Evolutionary conservation across 75 land plant genomes (phyloP), one percentile per base, ranked within the genome.

Genomic region (Ceratopteris richardii): DNA sequence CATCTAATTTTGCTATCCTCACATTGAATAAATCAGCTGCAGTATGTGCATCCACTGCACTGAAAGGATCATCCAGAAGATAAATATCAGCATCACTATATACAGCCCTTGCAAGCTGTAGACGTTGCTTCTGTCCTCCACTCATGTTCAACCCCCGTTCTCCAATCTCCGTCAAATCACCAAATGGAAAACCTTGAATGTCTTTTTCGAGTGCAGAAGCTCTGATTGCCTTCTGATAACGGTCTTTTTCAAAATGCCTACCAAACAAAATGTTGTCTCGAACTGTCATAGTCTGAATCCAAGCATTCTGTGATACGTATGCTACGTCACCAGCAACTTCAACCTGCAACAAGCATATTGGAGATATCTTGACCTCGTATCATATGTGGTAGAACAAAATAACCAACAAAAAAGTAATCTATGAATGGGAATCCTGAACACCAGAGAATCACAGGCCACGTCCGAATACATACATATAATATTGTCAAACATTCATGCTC

Each of bases 31-130:
- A 73, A 44, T 25, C 24, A 53, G 90, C 72, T 56, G 76, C 85
- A 12, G 95, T 89, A 36, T 85, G 95, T 14, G 95, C 89, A 82
- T 88, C 93, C 0, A 88, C 85, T 29, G 93, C 93, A 67, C 93
- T 88, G 61, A 88, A 88, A n/a, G 86, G 86, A 30, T 88, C 93
- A 66, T 88, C 93, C 2, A 88, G 77, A 24, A 89, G 86, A 68
- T 89, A 89, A 4, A 75, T 71, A 63, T 85, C 95, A 16, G 81
- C 79, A 75, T 89, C 89, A 51, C 66, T 71, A 54, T 82, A 89
- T 6, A 89, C 77, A 26, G 95, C 90, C 44, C 95, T 66, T 14
- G 95, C 95, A 17, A 88, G 83, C 47, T 88, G 93, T 57, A 88
- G 74, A 55, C 93, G 62, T 59, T 88, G 93, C 29, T 85, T 88